Base-by-base conservation (phyloP, 768 basidiomycete species). In the Suillus sp. region DNA sequence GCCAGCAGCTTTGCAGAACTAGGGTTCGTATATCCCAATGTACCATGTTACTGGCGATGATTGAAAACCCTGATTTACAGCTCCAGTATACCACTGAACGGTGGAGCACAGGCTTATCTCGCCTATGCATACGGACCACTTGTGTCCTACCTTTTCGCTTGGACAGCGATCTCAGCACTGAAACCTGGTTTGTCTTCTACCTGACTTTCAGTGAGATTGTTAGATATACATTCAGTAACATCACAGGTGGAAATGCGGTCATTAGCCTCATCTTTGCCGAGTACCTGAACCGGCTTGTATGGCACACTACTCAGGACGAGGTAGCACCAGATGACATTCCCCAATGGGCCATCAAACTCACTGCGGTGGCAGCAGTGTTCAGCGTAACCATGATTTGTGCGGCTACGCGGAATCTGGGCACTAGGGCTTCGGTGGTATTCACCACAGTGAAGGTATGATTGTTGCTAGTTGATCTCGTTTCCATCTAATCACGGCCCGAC, bases 1-100 rank as follows among this genome's bases (percentile, higher is more conserved):
- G 95, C 94, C 32, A 95, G 92, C 74, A 95, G 92, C 72, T 97
- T 89, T 72, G 94, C 94, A 10, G 95, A 97, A 75, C 80, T 97
- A 63, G 96, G 96, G 59, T 89, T 89, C 48, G 91, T 18, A 77
- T 53, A 9, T 43, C 20, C 35, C 45, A 1, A n/a, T 14, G 20
- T 55, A 0, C n/a, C 8, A 38, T 3, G 11, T 30, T 54, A 3
- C 6, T 16, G 10, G 25, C 11, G 6, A 22, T 38, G 3, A 2
- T 25, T 55, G 25, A 64, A 59, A 20, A 30, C 30, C n/a, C 37
- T 6, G 50, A 20, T 10, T 18, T 42, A 25, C 18, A 75, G 74
- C 35, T 76, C 74, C 22, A 77, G 75, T 50, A 75, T 75, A 68
- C 74, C 74, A 22, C 66, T 75, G 37, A 81, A 83, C 64, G 84